Conservation (phyloP, 306 rosid species). For the Malus sylvestris region DNA sequence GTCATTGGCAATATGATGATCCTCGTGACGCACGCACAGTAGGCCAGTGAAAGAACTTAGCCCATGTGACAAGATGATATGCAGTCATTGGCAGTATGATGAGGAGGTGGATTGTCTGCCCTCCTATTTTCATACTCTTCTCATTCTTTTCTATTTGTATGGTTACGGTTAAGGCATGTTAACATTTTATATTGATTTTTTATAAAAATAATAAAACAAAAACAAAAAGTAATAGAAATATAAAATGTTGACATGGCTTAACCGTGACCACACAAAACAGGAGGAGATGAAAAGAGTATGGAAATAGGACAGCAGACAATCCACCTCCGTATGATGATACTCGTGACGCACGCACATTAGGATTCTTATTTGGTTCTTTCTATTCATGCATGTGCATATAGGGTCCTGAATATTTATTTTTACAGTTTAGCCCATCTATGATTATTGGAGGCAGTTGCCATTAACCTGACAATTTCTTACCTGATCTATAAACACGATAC, state of each 20-base stretch:
- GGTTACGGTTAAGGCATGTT: no score
- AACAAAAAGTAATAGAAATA: no score
- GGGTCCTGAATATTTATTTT: not conserved
- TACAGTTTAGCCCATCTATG: not conserved
- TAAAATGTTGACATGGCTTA: no score
- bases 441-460: not conserved
- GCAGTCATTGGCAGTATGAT: not conserved
- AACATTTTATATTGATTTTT: no score
- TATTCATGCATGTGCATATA: not conserved
- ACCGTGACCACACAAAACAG: no score
- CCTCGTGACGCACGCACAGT: not conserved
- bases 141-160: no score
- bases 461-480: no score
- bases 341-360: not conserved
- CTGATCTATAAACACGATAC: accelerated
- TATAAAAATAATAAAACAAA: no score
- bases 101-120: not conserved
- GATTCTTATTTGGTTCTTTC: not conserved
- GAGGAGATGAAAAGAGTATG: no score
- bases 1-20: not conserved
- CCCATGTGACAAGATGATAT: not conserved
- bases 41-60: no score
- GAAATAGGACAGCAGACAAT: no score
- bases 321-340: not conserved
- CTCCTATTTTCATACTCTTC: no score